These are phyloP conservation scores for Phytopythium chamaehyphon DNA, from an alignment of 352 stramenopile genomes.

Conservation along the genomic window DNA sequence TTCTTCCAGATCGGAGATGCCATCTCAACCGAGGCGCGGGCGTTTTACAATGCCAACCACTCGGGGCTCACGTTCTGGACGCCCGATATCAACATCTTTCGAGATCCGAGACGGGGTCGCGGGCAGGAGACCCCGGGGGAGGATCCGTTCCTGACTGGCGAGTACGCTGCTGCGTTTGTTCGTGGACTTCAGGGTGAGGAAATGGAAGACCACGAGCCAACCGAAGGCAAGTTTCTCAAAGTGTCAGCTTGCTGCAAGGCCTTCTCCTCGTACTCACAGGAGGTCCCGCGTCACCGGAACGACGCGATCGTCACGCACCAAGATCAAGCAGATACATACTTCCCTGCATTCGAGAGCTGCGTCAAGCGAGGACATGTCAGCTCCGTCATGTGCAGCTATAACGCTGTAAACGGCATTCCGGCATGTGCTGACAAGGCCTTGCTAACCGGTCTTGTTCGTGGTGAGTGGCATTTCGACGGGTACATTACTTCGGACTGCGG, in stretches of 20 bases:
- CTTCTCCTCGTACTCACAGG: conserved; percentile 89
- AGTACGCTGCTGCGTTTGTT: conserved; percentile 87
- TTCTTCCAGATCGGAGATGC: conserved; percentile 70
- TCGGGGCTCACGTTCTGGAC: conserved; percentile 89
- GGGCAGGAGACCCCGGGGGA: conserved; percentile 89
- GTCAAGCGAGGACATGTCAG: conserved; percentile 71
- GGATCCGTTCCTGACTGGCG: conserved; percentile 83
- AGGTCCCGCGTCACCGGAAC: conserved; percentile 77
- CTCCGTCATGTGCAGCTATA: conserved; percentile 95
- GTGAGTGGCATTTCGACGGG: conserved; percentile 85
- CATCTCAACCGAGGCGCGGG: conserved; percentile 79
- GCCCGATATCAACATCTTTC: conserved; percentile 93
- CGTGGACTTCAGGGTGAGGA: conserved; percentile 73
- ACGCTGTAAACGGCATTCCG: conserved; percentile 91
- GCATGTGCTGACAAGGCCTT: conserved; percentile 85
- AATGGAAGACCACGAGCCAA: conserved; percentile 13
- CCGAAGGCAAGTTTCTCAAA: conserved; percentile 48
- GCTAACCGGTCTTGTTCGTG: conserved; percentile 71
- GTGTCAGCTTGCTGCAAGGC: conserved; percentile 90
- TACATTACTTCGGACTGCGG: conserved; percentile 93
- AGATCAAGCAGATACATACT: conserved; percentile 90
- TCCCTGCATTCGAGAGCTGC: conserved; percentile 80
- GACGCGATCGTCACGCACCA: conserved; percentile 83
- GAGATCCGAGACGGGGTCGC: conserved; percentile 90
- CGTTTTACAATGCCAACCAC: conserved; percentile 75